Evolutionary conservation across 2,329 filamentous ascomycete species (phyloP), one percentile per base, ranked within the genome.

Genomic region (Zarea fungicola): DNA sequence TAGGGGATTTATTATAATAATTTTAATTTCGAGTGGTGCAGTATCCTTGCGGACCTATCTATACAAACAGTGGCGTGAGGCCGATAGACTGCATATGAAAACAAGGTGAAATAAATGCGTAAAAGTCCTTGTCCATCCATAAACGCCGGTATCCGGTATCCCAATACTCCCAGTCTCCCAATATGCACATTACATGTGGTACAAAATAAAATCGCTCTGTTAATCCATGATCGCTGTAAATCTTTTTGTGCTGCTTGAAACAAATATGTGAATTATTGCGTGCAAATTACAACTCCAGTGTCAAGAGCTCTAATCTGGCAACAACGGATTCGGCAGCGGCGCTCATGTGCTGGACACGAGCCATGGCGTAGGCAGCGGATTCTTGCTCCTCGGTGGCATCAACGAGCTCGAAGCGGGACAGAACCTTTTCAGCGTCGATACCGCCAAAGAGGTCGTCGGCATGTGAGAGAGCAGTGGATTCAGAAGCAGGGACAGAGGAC

Each of bases 401-500:
- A 25, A 87, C 70, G n/a, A 90, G 74, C 55, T 86, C 79, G 58
- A 79, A 81, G 42, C 78, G 75, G 13, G 78, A 70, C 41, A 81
- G 70, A 3, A 76, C 68, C 73, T 91, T 91, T 57, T 86, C 83
- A 1, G 77, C 62, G 52, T 77, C 71, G 51, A 87, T 69, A 31
- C 76, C 77, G 40, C 75, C 76, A 39, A 79, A 75, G 54, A 77
- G 65, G 54, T 72, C 62, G 52, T n/a, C n/a, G n/a, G n/a, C n/a
- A 68, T 50, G 54, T 66, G 52, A 35, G 64, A 59, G 45, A 75
- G 62, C 69, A 36, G 64, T 42, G 14, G 64, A 56, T 22, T 62
- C 56, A n/a, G 61, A 50, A 3, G 58, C 23, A 5, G 60, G 35
- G 19, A 57, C 51, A 39, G 51, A 50, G 5, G 62, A 46, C 46